Base-by-base conservation (phyloP, 2,329 filamentous ascomycete genomes). In the Fusarium bulbicola region DNA sequence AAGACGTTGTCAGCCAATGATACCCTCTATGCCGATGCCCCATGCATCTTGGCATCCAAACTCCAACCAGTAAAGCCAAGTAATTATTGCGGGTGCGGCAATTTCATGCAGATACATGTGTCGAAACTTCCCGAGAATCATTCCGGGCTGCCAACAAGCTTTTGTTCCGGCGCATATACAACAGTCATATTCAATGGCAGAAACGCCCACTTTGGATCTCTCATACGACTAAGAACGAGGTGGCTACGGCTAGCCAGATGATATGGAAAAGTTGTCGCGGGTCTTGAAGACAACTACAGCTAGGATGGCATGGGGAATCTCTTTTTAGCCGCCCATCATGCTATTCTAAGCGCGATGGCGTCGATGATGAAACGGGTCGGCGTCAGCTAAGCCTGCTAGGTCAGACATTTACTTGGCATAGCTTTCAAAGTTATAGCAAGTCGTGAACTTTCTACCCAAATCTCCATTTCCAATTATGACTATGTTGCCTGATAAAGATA, bases 141-240 rank as follows among this genome's bases (percentile, higher is more conserved):
- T 37, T 13, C 50, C 50, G 50, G 3, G 1, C 2, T 28, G 18
- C 34, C 34, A 13, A 37, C 5, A 53, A 9, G 10, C 3, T 26
- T 20, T 28, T 7, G 1, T 53, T 16, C n/a, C 2, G 18, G 3
- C 13, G 6, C 10, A 28, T 21, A 21, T 16, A 12, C 6, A 36
- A 3, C 12, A 20, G 18, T 21, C 4, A 16, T 3, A 2, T 12
- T 5, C 11, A 36, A 24, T 26, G 15, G 16, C 11, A 13, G 21
- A 18, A 49, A 12, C 8, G 6, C 15, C 0, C 7, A 4, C 0
- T 12, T 16, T 21, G 1, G 7, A 13, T 5, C 13, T 32, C 20
- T 32, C 10, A 3, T 5, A 18, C 1, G 21, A 49, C 6, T 16
- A 11, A 10, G 11, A 49, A 32, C 4, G 18, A 40, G 11, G 16